Percentiles rank a stretch among this genome's conserved stretches.
These are phyloP conservation scores for Coccomyxa subellipsoidea DNA, from an alignment of 163 green algal species.

Conservation along the genomic window DNA sequence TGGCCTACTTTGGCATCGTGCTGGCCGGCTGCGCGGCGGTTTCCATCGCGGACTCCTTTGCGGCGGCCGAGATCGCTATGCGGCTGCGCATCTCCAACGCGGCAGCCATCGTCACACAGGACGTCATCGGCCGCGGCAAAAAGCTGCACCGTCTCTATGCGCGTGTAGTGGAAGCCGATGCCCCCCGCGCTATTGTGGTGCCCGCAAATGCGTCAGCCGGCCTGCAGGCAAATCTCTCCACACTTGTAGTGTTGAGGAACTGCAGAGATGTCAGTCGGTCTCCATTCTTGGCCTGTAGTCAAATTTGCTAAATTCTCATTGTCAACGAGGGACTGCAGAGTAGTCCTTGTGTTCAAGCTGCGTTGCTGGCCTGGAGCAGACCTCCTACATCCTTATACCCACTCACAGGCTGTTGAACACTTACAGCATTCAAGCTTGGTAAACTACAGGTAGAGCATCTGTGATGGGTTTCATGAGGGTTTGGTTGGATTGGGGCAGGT, in stretches of 20 bases:
- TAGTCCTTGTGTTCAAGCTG: no score
- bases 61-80: constrained; percentile 22
- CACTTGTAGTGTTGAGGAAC: constrained; percentile 4
- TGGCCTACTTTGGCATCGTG: constrained; percentile 79
- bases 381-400: no score
- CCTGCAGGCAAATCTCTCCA: constrained; percentile 21
- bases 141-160: constrained; percentile 73
- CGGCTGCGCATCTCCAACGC: constrained; percentile 56
- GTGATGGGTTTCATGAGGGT: no score
- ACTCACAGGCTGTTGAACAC: no score
- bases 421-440: no score
- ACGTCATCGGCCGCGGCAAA: constrained; percentile 64
- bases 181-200: constrained; percentile 39
- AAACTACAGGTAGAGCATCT: no score
- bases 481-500: constrained; percentile 25
- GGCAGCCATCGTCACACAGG: constrained; percentile 79
- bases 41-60: constrained; percentile 86
- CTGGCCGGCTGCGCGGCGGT: constrained; percentile 64
- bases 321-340: no score
- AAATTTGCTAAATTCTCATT: no score
- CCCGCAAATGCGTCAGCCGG: constrained; percentile 12
- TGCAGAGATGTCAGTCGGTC: no score
- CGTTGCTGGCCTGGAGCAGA: no score
- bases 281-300: no score
- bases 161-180: constrained; percentile 44